These are phyloP conservation scores for Acanthamoeba sp. DNA, from an alignment of 208 protist species.

Conservation along the genomic window DNA sequence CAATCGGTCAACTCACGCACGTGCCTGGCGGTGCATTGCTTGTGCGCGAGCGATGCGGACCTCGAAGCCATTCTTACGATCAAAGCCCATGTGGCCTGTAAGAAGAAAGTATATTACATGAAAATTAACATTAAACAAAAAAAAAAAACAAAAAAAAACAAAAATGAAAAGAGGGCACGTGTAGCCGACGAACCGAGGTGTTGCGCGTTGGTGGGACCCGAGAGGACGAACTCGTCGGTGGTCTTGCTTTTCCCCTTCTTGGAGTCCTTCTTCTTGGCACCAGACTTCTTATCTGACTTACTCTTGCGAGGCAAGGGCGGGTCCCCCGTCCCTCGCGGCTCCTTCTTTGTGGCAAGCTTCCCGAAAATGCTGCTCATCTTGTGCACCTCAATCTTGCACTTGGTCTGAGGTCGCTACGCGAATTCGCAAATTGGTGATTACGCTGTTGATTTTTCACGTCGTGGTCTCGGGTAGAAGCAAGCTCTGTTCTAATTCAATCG, in stretches of 20 bases:
- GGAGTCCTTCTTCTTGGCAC: not conserved
- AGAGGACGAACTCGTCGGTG: slow-evolving; percentile 36
- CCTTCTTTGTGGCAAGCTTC: not conserved
- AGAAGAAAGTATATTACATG: not conserved
- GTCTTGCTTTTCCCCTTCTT: not conserved
- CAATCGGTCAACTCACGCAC: not conserved
- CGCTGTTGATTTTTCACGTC: no score
- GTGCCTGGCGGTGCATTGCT: not conserved
- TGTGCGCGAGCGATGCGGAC: not conserved
- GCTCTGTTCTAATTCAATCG: no score
- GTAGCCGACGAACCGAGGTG: not conserved
- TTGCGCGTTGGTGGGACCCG: slow-evolving; percentile 23
- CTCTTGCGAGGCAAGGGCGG: not conserved
- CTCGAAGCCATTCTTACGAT: slow-evolving; percentile 42
- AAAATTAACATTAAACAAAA: not conserved
- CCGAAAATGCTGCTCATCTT: not conserved
- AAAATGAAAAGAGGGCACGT: not conserved
- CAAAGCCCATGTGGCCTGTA: slow-evolving; percentile 28
- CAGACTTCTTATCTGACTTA: no score
- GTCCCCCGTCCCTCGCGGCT: not conserved
- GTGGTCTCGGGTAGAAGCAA: no score
- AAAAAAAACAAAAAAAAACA: not conserved
- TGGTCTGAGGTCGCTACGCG: no score
- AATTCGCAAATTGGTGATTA: no score
- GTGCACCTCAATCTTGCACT: not conserved